These are phyloP conservation scores for Penicillium salamii DNA, from an alignment of 495 filamentous ascomycete genomes.

Conservation along the genomic window DNA sequence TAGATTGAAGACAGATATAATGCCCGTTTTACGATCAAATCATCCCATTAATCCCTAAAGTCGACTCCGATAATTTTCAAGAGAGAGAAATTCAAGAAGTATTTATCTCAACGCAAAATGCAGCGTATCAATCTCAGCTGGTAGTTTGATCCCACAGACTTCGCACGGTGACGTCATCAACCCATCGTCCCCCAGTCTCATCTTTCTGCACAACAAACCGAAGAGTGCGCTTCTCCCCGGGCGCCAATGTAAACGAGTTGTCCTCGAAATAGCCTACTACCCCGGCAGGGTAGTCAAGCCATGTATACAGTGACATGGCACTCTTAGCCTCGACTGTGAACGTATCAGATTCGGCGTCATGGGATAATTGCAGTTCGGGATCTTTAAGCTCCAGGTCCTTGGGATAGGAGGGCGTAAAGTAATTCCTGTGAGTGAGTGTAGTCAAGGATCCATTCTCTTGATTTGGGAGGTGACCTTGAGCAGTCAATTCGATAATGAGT, in stretches of 20 bases:
- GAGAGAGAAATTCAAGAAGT: too few relatives aligned
- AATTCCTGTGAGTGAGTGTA: constrained; percentile 55
- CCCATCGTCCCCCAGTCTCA: constrained; percentile 48
- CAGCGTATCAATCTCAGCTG: not conserved
- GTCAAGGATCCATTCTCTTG: constrained; percentile 28
- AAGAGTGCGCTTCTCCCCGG: constrained; percentile 50
- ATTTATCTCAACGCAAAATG: too few relatives aligned
- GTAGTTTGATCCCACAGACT: constrained; percentile 66
- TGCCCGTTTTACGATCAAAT: too few relatives aligned
- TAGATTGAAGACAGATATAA: too few relatives aligned
- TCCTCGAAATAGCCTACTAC: constrained; percentile 58
- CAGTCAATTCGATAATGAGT: constrained; percentile 54
- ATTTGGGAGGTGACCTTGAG: constrained; percentile 54
- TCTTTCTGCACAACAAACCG: constrained; percentile 50
- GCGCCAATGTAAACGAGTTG: constrained; percentile 57
- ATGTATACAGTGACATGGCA: constrained; percentile 64
- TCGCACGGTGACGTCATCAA: constrained; percentile 50
- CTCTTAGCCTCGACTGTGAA: constrained; percentile 58
- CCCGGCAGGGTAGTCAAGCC: constrained; percentile 60
- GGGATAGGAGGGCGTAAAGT: constrained; percentile 52
- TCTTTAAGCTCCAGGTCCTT: constrained; percentile 54
- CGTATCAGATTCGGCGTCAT: constrained; percentile 29
- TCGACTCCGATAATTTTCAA: too few relatives aligned
- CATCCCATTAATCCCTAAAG: too few relatives aligned
- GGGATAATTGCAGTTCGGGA: constrained; percentile 49